phyloP scores from a whole-genome alignment of 1,139 yeast genomes.

The Hansenula anomala region DNA sequence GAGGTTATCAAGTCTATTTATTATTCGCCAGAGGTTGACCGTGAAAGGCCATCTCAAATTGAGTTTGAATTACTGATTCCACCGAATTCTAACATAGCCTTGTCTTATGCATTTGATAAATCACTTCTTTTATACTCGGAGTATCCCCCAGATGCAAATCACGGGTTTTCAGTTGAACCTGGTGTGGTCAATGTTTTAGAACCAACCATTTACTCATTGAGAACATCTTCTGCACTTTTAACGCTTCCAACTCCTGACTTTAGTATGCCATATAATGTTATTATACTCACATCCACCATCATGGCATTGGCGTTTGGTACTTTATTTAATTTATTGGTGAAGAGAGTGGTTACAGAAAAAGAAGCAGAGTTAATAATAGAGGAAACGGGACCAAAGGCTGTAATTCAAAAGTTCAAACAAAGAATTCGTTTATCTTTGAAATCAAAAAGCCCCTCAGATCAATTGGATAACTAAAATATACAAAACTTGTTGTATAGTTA shows the following conservation, averaged over 20 bases:
- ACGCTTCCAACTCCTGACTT: slow-evolving; percentile 97
- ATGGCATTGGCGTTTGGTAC: slow-evolving; percentile 93
- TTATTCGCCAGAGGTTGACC: slow-evolving; percentile 75
- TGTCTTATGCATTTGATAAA: slow-evolving; percentile 83
- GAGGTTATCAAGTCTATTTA: slow-evolving; percentile 48
- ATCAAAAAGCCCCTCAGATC: too few relatives aligned
- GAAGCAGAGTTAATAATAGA: slow-evolving; percentile 33
- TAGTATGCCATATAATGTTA: slow-evolving; percentile 98
- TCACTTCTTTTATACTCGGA: slow-evolving; percentile 80
- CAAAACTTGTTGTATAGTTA: too few relatives aligned
- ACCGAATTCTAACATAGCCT: slow-evolving; percentile 51
- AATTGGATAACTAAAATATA: too few relatives aligned
- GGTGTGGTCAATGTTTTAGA: slow-evolving; percentile 62
- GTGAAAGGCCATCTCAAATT: slow-evolving; percentile 77
- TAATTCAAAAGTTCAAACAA: neutral
- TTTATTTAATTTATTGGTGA: slow-evolving; percentile 70
- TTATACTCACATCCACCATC: slow-evolving; percentile 87
- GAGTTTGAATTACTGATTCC: slow-evolving; percentile 68
- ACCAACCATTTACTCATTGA: slow-evolving; percentile 46
- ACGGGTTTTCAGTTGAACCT: slow-evolving; percentile 93
- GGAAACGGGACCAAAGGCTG: slow-evolving; percentile 8
- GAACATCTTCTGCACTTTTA: slow-evolving; percentile 82
- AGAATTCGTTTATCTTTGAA: neutral
- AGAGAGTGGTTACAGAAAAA: slow-evolving; percentile 71
- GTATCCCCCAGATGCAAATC: slow-evolving; percentile 99